Conservation (phyloP, 2,329 filamentous ascomycete species). For the Plenodomus tracheiphilus region DNA sequence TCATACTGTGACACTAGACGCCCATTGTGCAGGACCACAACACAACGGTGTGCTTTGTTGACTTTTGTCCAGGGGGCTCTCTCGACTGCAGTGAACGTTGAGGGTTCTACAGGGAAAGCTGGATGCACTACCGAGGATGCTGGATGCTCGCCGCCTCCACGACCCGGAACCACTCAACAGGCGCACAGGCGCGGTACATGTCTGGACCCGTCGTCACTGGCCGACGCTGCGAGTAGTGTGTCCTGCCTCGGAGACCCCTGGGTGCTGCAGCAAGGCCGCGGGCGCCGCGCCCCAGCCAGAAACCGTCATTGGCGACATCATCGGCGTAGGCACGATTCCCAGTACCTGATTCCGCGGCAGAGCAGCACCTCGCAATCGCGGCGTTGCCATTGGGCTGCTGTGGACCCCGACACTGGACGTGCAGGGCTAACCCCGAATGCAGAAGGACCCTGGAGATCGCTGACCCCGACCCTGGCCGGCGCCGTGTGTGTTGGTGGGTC, state of each 20-base stretch:
- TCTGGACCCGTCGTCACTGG: background rate
- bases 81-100: too few species aligned
- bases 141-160: too few species aligned
- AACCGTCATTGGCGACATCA: constrained; percentile 22
- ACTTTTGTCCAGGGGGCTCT: too few species aligned
- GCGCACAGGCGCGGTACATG: background rate
- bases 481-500: constrained; percentile 20
- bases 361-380: constrained; percentile 15
- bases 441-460: constrained; percentile 41
- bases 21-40: too few species aligned
- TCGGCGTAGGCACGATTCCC: constrained; percentile 8
- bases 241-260: constrained; percentile 19
- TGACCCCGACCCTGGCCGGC: constrained; percentile 21
- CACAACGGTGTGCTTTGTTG: background rate
- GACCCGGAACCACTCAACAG: too few species aligned
- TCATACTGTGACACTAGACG: background rate
- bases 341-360: constrained; percentile 2
- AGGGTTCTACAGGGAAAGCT: too few species aligned
- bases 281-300: constrained; percentile 10
- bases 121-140: too few species aligned
- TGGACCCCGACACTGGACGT: background rate
- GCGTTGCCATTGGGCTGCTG: constrained; percentile 11
- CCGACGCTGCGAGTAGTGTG: constrained; percentile 5
- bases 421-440: constrained; percentile 1
- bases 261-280: background rate